These are phyloP conservation scores for Saccharomyces hybrid DNA, from an alignment of 1,139 yeast species.

Conservation along the genomic window DNA sequence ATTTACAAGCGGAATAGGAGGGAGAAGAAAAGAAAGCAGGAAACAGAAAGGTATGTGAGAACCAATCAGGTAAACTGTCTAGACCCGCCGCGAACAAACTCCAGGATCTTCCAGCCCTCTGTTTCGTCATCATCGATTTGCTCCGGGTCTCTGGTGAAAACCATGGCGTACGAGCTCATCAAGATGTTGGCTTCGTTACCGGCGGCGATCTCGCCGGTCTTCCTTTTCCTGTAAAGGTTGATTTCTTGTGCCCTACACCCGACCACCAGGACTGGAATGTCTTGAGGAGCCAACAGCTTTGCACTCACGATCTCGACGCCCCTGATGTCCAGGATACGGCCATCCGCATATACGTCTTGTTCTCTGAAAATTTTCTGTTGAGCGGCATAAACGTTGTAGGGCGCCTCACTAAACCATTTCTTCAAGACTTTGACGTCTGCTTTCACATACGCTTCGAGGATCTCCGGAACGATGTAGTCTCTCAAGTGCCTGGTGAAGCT, in stretches of 20 bases:
- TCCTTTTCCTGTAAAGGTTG: constrained; percentile 77
- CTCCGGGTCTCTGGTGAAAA: constrained; percentile 85
- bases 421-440: constrained; percentile 82
- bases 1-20: neutral
- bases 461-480: constrained; percentile 90
- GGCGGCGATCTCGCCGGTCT: constrained; percentile 92
- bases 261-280: constrained; percentile 89
- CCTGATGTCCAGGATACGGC: constrained; percentile 86
- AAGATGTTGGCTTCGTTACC: constrained; percentile 93
- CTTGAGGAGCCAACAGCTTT: constrained; percentile 83
- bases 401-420: constrained; percentile 94
- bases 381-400: constrained; percentile 90
- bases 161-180: constrained; percentile 93
- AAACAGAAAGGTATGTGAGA: neutral
- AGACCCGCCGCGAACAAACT: constrained; percentile 90
- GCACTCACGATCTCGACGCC: constrained; percentile 91
- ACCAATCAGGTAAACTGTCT: constrained; percentile 65
- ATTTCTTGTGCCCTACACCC: constrained; percentile 97
- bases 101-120: constrained; percentile 95
- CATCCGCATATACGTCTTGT: constrained; percentile 88
- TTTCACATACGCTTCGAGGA: constrained; percentile 88
- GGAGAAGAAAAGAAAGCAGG: neutral
- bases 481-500: constrained; percentile 79
- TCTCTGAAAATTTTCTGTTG: constrained; percentile 88
- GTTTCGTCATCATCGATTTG: constrained; percentile 85